Percentiles rank a stretch among this genome's conserved stretches.
These are phyloP conservation scores for Thielaviopsis musarum DNA, from an alignment of 2,329 filamentous ascomycete species.

Conservation along the genomic window DNA sequence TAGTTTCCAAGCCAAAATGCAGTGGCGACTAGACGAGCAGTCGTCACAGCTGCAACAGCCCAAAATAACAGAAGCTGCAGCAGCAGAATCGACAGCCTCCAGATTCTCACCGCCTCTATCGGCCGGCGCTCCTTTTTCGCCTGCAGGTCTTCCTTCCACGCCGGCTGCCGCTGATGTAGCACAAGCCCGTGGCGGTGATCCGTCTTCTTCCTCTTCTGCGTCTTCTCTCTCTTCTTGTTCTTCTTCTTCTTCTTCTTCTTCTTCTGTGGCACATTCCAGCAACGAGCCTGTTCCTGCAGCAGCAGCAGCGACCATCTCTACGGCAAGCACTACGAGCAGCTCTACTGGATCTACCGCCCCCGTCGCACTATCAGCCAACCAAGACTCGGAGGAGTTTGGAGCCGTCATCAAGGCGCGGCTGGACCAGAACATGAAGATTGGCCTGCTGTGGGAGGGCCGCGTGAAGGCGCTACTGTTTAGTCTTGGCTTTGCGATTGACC, in stretches of 20 bases:
- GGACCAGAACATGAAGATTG: conserved; percentile 74
- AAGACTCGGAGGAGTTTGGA: conserved; percentile 43
- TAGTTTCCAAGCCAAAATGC: conserved; percentile 37
- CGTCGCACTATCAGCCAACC: conserved; percentile 12
- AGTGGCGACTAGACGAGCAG: conserved; percentile 28
- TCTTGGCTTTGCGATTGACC: conserved; percentile 70
- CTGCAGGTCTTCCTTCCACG: neutral
- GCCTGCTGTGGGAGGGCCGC: conserved; percentile 81
- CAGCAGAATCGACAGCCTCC: neutral
- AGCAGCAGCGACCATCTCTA: neutral
- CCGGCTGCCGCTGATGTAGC: neutral
- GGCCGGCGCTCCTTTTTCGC: neutral
- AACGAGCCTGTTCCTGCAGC: neutral
- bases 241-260: neutral
- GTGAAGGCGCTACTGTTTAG: conserved; percentile 88
- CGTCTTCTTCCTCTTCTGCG: neutral
- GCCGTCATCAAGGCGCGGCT: conserved; percentile 82
- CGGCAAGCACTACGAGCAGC: neutral
- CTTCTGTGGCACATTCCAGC: neutral
- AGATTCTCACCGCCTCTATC: neutral
- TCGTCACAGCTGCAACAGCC: conserved; percentile 19
- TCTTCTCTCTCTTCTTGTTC: neutral
- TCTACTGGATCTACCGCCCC: conserved; percentile 6
- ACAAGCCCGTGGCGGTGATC: conserved; percentile 8
- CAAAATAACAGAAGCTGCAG: neutral